phyloP scores from a whole-genome alignment of 257 asterid species.

The Solanum chaucha region DNA sequence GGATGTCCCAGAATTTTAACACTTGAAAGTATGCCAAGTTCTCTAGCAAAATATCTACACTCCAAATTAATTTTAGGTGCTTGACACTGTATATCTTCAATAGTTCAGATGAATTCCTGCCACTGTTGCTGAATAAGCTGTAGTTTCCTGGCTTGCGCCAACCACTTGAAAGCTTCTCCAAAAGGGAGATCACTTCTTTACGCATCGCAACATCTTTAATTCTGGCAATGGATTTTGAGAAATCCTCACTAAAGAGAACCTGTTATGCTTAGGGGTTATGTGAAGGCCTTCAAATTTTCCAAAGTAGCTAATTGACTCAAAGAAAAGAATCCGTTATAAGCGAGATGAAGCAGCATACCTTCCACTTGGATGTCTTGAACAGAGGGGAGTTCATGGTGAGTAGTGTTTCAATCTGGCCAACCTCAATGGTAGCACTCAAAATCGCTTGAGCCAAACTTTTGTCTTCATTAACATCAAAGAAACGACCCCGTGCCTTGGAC shows the following conservation, averaged over 20 bases:
- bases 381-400: slow-evolving; percentile 17
- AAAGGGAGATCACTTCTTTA: slow-evolving; percentile 19
- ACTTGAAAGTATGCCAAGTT: slow-evolving; percentile 21
- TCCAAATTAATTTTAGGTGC: slow-evolving; percentile 30
- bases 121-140: neutral
- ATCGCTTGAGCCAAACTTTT: slow-evolving; percentile 29
- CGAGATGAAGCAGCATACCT: neutral
- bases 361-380: neutral
- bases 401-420: slow-evolving; percentile 19
- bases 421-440: slow-evolving; percentile 20
- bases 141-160: slow-evolving; percentile 24
- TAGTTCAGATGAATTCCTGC: slow-evolving; percentile 10
- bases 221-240: slow-evolving; percentile 16
- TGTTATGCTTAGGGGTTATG: neutral
- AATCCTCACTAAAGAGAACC: slow-evolving; percentile 13
- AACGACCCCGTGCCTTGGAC: slow-evolving; percentile 49
- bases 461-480: slow-evolving; percentile 36
- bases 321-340: neutral
- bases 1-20: slow-evolving; percentile 29
- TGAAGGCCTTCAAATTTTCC: neutral
- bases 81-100: slow-evolving; percentile 25
- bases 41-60: slow-evolving; percentile 24
- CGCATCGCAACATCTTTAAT: slow-evolving; percentile 4
- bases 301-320: neutral
- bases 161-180: slow-evolving; percentile 41